These are phyloP conservation scores for Aspergillus viridinutans DNA, from an alignment of 2,329 filamentous ascomycete species.

Conservation along the genomic window DNA sequence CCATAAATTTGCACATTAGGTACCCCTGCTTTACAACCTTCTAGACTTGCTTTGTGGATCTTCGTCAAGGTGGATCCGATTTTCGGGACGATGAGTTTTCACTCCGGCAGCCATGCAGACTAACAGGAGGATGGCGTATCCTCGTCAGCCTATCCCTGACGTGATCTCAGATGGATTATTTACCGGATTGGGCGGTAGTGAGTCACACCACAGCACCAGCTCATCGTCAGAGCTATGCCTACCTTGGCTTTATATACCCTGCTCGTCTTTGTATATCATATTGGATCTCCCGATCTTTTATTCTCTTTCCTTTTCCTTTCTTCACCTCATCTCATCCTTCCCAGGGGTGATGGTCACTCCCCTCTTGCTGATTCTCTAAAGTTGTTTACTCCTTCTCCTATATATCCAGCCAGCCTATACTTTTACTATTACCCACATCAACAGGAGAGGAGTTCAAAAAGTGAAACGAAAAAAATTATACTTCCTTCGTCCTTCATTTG, in stretches of 20 bases:
- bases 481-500: constrained; percentile 2
- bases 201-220: constrained; percentile 22
- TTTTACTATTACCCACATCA: constrained; percentile 3
- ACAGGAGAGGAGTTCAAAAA: constrained; percentile 3
- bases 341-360: constrained; percentile 36
- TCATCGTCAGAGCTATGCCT: constrained; percentile 6
- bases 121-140: background rate
- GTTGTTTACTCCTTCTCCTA: constrained; percentile 4
- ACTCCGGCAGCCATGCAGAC: background rate
- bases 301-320: constrained; percentile 9
- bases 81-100: background rate
- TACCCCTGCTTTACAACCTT: constrained; percentile 4
- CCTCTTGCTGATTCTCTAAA: constrained; percentile 19
- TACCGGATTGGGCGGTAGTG: constrained; percentile 17
- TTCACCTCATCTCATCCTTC: constrained; percentile 35
- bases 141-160: background rate
- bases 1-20: constrained; percentile 7
- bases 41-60: constrained; percentile 8
- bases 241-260: constrained; percentile 5
- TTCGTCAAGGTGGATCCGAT: background rate
- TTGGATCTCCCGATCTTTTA: constrained; percentile 3
- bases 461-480: constrained; percentile 4
- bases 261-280: background rate
- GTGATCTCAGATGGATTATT: constrained; percentile 2
- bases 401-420: constrained; percentile 4